phyloP scores from a whole-genome alignment of 768 basidiomycete genomes.

The Leccinum arenicola region DNA sequence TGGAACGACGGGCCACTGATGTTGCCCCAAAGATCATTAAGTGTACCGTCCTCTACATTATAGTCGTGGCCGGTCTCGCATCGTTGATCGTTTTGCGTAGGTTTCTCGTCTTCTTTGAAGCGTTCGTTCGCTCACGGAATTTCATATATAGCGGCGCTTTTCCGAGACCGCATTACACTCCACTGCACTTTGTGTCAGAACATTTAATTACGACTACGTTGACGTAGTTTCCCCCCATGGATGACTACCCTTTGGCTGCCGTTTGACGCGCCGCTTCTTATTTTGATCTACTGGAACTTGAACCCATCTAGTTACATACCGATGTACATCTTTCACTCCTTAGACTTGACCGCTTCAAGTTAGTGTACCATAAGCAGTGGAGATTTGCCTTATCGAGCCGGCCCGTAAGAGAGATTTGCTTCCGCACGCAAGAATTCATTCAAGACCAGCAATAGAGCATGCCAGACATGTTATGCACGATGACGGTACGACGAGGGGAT shows the following conservation, averaged over 20 bases:
- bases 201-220: conserved; percentile 56
- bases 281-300: conserved; percentile 20
- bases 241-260: conserved; percentile 3
- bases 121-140: conserved; percentile 11
- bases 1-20: conserved; percentile 6
- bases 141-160: conserved; percentile 59
- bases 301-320: conserved; percentile 20
- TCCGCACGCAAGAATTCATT: too few species aligned
- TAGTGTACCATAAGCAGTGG: conserved; percentile 36
- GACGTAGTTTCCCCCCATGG: conserved; percentile 11
- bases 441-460: too few species aligned
- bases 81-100: conserved; percentile 81
- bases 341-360: conserved; percentile 20
- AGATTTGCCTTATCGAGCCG: too few species aligned
- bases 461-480: too few species aligned
- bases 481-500: too few species aligned
- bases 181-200: conserved; percentile 82
- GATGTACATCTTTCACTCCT: conserved; percentile 22
- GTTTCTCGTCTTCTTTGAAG: conserved; percentile 31
- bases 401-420: too few species aligned
- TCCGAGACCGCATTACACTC: conserved; percentile 76
- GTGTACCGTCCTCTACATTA: conserved; percentile 78
- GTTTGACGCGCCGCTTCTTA: conserved; percentile 5
- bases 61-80: conserved; percentile 73
- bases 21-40: conserved; percentile 61